Evolutionary conservation across 2,329 filamentous ascomycete genomes (phyloP), one percentile per base, ranked within the genome.

Genomic region (Aspergillus intermedius): DNA sequence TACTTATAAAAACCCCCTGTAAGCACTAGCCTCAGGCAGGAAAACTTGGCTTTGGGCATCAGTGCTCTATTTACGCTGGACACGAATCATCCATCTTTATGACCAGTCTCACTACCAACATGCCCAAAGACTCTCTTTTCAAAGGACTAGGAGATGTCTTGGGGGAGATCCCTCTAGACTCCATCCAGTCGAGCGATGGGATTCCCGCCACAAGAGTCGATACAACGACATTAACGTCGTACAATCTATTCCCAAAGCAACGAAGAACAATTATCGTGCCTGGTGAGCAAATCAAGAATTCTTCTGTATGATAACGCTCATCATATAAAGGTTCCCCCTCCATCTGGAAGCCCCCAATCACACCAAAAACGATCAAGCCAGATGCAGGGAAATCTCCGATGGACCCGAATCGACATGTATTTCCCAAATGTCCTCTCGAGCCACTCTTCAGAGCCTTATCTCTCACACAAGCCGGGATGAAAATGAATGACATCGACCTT

Each of bases 401-500:
- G n/a, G 35, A 39, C 12, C 35, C 35, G 6, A 39, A 39, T 39
- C 35, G 35, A 17, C 35, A 39, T 19, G 35, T 39, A 13, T 39
- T 39, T 13, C 35, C n/a, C 8, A n/a, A 39, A 39, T 39, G 35
- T 19, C 35, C 35, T 5, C 35, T 39, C n/a, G 35, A 39, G n/a
- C 35, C 35, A 13, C 35, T 39, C 35, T 39, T 39, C 35, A n/a
- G 35, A n/a, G 35, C n/a, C 35, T 15, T 39, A n/a, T 19, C 35
- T 19, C 35, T 39, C 10, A 39, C 35, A 39, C 35, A 39, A 7
- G 13, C 35, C n/a, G 35, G n/a, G 4, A 17, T 39, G 35, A n/a
- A 19, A 9, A 39, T 39, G 35, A n/a, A 39, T 19, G 35, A 19
- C n/a, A 39, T 39, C 9, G 35, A 39, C 17, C 35, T 69, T 8